Evolutionary conservation across 495 filamentous ascomycete genomes (phyloP).

Genomic region (Penicillium herquei): DNA sequence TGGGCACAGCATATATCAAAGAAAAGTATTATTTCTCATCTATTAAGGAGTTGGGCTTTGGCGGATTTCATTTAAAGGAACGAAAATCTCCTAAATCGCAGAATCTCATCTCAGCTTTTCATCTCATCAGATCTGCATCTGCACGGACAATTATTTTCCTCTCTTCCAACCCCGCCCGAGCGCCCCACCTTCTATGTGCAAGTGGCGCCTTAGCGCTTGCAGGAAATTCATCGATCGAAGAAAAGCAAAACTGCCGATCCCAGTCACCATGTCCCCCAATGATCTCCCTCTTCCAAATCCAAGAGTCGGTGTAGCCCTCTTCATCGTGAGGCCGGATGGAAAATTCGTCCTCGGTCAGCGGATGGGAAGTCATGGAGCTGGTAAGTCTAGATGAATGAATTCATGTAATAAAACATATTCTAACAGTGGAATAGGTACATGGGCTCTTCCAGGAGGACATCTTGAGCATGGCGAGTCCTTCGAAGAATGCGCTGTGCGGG

Average conservation of each 20-base stretch:
- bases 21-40: no score
- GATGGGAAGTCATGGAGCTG: constrained; percentile 37
- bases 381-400: constrained; percentile 13
- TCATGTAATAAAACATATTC: not conserved
- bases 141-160: no score
- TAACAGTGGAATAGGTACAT: constrained; percentile 45
- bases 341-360: constrained; percentile 35
- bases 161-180: no score
- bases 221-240: not conserved
- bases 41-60: no score
- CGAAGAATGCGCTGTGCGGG: constrained; percentile 59
- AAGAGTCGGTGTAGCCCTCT: constrained; percentile 33
- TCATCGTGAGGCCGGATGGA: constrained; percentile 27
- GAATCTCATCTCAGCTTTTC: no score
- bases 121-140: no score
- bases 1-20: no score
- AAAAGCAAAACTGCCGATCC: not conserved
- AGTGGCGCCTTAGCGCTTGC: no score
- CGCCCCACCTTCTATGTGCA: no score
- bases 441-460: constrained; percentile 67
- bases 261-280: not conserved
- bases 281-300: constrained; percentile 15
- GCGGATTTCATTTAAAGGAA: no score
- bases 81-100: no score
- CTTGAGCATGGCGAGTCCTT: constrained; percentile 62